phyloP scores from a whole-genome alignment of 129 eudicot genomes.

The Flaveria sonorensis region DNA sequence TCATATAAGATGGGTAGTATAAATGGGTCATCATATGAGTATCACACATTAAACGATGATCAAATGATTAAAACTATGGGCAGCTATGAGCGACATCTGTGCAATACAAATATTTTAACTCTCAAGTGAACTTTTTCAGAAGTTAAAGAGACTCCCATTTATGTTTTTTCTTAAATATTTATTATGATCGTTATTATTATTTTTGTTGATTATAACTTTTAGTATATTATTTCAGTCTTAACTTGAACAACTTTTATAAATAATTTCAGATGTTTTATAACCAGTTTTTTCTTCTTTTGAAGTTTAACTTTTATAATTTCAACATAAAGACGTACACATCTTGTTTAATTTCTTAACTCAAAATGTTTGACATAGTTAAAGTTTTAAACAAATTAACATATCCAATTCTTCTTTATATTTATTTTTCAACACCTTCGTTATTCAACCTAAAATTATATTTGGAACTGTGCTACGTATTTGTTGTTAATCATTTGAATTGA shows the following conservation, averaged over 20 bases:
- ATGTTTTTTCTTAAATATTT: no score
- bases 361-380: conserved; percentile 3
- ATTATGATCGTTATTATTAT: no score
- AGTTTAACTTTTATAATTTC: background rate
- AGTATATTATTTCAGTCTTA: conserved; percentile 5
- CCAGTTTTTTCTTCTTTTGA: conserved; percentile 5
- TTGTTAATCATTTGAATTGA: background rate
- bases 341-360: background rate
- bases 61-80: background rate
- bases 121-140: no score
- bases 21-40: conserved; percentile 10
- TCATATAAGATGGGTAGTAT: background rate
- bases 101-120: background rate
- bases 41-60: background rate
- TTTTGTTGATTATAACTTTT: background rate
- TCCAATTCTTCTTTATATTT: background rate
- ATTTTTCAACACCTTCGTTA: background rate
- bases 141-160: no score
- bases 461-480: background rate
- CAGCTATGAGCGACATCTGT: background rate
- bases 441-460: background rate
- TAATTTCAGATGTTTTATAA: conserved; percentile 4
- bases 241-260: conserved; percentile 20
- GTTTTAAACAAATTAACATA: background rate
- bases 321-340: background rate